Conservation (phyloP, 805 yeast genomes). For the Ogataea thermomethanolica region DNA sequence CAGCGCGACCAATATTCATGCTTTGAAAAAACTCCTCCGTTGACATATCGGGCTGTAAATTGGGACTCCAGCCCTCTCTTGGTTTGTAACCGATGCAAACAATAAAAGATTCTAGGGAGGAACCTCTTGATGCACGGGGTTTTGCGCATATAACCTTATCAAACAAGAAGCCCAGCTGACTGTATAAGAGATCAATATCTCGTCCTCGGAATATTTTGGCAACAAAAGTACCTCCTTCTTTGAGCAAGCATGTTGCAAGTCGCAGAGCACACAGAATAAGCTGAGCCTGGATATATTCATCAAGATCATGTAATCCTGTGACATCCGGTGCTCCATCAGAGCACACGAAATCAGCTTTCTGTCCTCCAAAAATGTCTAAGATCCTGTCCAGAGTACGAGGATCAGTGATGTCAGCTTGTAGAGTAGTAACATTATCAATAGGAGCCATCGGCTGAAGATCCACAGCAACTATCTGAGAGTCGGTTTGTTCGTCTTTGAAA, state of each 20-base stretch:
- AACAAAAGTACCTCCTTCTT: conserved; percentile 89
- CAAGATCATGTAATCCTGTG: conserved; percentile 93
- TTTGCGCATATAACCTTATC: conserved; percentile 91
- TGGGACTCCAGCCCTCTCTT: conserved; percentile 79
- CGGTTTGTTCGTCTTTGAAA: conserved; percentile 34
- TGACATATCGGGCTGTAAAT: conserved; percentile 45
- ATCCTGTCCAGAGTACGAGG: conserved; percentile 81
- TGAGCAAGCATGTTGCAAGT: conserved; percentile 81
- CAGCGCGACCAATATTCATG: conserved; percentile 51
- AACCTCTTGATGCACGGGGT: conserved; percentile 92
- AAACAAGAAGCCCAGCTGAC: conserved; percentile 85
- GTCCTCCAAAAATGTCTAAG: conserved; percentile 80
- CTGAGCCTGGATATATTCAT: conserved; percentile 96
- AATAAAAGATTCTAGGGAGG: conserved; percentile 89
- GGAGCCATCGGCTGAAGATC: conserved; percentile 98
- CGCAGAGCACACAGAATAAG: conserved; percentile 87
- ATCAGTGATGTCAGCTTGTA: conserved; percentile 97
- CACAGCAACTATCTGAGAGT: conserved; percentile 78
- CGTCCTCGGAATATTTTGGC: conserved; percentile 97
- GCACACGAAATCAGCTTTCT: conserved; percentile 91
- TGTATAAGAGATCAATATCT: conserved; percentile 88
- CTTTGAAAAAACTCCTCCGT: conserved; percentile 83
- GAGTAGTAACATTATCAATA: conserved; percentile 80
- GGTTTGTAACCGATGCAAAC: conserved; percentile 90
- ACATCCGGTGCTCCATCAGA: conserved; percentile 99